Base-by-base conservation (phyloP, 192 early-diverging fungal genomes). In the Geosiphon pyriformis region DNA sequence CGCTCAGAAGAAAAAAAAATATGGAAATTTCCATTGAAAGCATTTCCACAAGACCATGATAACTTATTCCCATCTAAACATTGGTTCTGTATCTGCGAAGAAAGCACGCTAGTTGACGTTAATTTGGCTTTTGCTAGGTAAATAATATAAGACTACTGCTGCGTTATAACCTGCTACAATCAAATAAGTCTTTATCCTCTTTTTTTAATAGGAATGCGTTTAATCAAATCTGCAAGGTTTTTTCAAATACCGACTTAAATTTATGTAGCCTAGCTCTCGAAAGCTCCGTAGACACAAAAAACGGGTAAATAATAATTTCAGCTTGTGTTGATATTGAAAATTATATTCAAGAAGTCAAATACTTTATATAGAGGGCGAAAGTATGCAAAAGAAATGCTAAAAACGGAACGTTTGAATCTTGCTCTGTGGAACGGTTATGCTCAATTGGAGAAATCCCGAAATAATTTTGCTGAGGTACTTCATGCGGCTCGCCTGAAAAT, bases 361-460 rank as follows among this genome's bases (percentile, higher is more conserved):
- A 25, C 20, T 57, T 55, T 47, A 30, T 70, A 33, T 56, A 82
- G 80, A 31, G 73, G 73, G 10, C 72, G 77, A 12, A 78, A 75
- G 49, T 42, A 77, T 50, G 79, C 80, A n/a, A 80, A 82, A 56
- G 72, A 67, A 1, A 61, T 80, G 25, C 42, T 80, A 7, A 80
- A 79, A 31, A 51, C 50, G 12, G 71, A 80, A 10, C 55, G 71
- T 12, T 74, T 72, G 57, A 76, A 78, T 70, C 68, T 85, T 0
- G 47, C 71, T 2, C 61, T 85, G 33, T 83, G 79, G 83, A 85
- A 85, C 64, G 79, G 73, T 1, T 82, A 80, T 59, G 81, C 81
- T 1, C 79, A 78, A 61, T 67, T 79, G 27, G 83, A 85, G 54
- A 78, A 67, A 63, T 63, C 64, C 3, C 71, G 74, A 4, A 76